Base-by-base conservation (phyloP, 2,329 filamentous ascomycete species). In the Sarocladium strictum region DNA sequence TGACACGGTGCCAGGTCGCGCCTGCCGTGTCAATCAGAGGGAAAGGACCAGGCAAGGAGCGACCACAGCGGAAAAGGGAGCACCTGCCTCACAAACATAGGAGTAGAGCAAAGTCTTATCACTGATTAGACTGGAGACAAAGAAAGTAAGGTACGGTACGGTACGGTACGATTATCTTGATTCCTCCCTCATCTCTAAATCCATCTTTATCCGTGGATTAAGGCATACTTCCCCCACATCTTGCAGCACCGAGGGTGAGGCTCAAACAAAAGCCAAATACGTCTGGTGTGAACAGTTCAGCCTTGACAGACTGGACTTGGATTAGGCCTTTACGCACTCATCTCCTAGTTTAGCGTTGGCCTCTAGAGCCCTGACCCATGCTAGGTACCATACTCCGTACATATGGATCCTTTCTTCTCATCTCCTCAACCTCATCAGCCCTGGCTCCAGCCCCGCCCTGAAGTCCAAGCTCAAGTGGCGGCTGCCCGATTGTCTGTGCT, bases 381-480 rank as follows among this genome's bases (percentile, higher is more conserved):
- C 47, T 14, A 27, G 15, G 5, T n/a, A 7, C 10, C n/a, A 15
- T n/a, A n/a, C n/a, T n/a, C n/a, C n/a, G 29, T 12, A 32, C 29
- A 32, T 32, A 12, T 32, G 29, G 7, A 12, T 6, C 29, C 29
- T 12, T 40, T n/a, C 37, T 33, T 21, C 47, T 33, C 47, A 51
- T 51, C 47, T 51, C 47, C 43, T 29, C 47, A 51, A 32, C 35
- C 47, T 33, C 47, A 35, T n/a, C 47, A 23, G 47, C 50, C 50
- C 19, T 29, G 29, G 7, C 50, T 19, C 19, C 50, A 38, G 35
- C 27, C 21, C 32, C 33, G 33, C 32, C 19, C 29, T 32, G 7
- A 9, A 21, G 50, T 23, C 50, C 50, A 40, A 53, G 50, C 50
- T 53, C 50, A 40, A 26, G 11, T 53, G 50, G 32, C 50, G 40